Conservation (phyloP, 441 rosid species). For the Arabidopsis hybrid region DNA sequence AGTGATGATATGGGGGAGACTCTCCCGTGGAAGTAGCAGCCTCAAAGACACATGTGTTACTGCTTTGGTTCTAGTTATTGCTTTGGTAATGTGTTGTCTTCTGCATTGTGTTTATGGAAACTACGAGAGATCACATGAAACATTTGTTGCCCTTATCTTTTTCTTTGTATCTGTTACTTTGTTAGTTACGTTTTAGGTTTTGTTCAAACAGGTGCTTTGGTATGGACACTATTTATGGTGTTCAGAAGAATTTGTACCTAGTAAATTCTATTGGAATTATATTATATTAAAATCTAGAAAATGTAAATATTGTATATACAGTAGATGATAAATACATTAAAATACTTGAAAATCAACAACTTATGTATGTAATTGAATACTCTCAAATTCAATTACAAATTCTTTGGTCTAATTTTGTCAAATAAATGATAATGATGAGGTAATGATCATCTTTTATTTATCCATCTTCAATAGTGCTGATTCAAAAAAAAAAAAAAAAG, state of each 20-base stretch:
- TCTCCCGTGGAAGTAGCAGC: no score
- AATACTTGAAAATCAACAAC: background rate
- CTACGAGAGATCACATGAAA: no score
- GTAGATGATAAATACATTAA: background rate
- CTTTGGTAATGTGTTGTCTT: no score
- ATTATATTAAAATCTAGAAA: background rate
- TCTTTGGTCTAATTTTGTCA: background rate
- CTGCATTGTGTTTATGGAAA: no score
- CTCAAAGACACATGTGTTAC: no score
- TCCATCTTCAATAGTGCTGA: background rate
- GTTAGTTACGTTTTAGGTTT: background rate
- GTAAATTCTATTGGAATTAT: no score
- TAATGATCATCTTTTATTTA: background rate
- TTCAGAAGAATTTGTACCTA: background rate
- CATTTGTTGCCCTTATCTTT: background rate
- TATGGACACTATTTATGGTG: background rate
- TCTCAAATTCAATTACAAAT: background rate
- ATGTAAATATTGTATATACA: background rate
- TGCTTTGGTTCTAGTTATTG: no score
- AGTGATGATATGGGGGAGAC: no score
- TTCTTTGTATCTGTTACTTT: background rate
- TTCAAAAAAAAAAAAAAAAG: no score
- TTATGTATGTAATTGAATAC: background rate
- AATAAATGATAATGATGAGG: background rate
- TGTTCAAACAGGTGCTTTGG: background rate